Conservation (phyloP, 345 rosid species). For the Leavenworthia alabamica region DNA sequence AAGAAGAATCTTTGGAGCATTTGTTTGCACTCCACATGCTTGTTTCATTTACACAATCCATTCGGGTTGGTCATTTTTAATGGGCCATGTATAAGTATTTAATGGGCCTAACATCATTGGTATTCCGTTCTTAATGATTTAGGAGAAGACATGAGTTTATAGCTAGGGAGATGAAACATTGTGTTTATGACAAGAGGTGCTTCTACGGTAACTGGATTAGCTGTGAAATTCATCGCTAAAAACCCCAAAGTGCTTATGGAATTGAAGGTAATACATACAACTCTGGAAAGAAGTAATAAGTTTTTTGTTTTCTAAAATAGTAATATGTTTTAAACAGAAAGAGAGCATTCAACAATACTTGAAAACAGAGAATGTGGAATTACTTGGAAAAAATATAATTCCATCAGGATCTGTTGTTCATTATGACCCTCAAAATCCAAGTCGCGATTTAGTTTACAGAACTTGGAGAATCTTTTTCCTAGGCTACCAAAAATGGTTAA, state of each 20-base stretch:
- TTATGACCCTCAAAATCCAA: no score
- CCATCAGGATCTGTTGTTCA: no score
- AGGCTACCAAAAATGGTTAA: neutral
- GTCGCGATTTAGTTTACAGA: neutral
- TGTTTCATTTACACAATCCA: no score
- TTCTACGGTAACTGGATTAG: neutral
- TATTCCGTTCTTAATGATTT: no score
- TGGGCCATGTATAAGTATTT: no score
- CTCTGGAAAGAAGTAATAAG: neutral
- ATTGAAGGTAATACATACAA: neutral
- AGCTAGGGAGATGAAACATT: no score
- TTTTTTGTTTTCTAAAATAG: neutral
- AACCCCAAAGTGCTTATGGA: neutral
- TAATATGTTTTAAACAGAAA: neutral
- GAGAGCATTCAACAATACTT: neutral
- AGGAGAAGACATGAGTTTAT: no score
- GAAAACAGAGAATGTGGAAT: neutral
- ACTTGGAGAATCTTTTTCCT: neutral
- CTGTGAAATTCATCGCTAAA: neutral
- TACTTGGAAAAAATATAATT: neutral
- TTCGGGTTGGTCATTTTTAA: no score
- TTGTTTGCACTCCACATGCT: no score
- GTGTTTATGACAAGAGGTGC: no score
- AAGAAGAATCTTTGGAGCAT: no score
- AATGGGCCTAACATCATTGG: no score